Base-by-base conservation (phyloP, 768 basidiomycete genomes). In the Leucosporidium yakuticum region DNA sequence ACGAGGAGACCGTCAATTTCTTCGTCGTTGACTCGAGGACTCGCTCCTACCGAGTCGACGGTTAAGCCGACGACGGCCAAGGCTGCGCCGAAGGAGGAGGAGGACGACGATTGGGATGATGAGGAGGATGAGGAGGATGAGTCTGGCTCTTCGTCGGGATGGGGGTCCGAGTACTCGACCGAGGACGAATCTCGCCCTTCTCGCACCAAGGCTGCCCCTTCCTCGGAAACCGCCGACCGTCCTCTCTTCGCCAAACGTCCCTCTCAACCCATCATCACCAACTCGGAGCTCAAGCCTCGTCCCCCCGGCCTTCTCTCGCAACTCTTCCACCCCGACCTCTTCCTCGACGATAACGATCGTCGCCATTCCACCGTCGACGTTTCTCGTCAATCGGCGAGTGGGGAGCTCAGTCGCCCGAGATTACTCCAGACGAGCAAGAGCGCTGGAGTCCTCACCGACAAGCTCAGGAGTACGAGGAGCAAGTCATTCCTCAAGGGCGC, bases 111-210 rank as follows among this genome's bases (percentile, higher is more conserved):
- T 29, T 54, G 48, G 47, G 76, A 75, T 49, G 70, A 73, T 2
- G 73, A 75, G 19, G 60, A 63, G 25, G 64, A 62, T 8, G 31
- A n/a, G 19, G 69, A 65, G 4, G 68, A 62, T 7, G 69, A 69
- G 9, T 58, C 64, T 19, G 70, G 49, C 5, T 63, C 64, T 12
- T 74, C 73, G 32, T 71, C 70, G 4, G 73, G 73, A 4, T 74
- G 73, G 73, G 73, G 73, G 0, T 67, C 65, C 0, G 73, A 74
- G n/a, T 69, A 71, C 61, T 69, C 69, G 62, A 69, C 69, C 23
- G 69, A 70, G 31, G 73, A 68, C 20, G 21, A 49, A 50, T 60
- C 23, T 60, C 63, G 44, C 44, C 64, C 60, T 50, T 63, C 48
- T 31, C 59, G 47, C 57, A 27, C 56, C 23, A 57, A 57, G 25